phyloP scores from a whole-genome alignment of 1,139 yeast genomes.

The Debaryomyces nepalensis region DNA sequence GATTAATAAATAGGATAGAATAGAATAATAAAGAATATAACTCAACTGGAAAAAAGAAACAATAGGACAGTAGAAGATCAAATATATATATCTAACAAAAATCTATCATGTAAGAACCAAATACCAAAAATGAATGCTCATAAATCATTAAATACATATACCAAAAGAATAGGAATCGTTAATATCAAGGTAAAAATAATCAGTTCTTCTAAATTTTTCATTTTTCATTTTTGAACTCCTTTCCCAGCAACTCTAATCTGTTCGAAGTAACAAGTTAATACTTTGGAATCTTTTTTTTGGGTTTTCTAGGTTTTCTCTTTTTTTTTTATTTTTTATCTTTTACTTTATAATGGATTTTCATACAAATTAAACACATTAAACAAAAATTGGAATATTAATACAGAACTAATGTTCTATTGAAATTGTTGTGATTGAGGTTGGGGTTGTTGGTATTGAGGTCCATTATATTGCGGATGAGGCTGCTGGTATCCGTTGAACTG shows the following conservation, averaged over 20 bases:
- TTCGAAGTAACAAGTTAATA: constrained; percentile 1
- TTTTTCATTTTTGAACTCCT: constrained; percentile 6
- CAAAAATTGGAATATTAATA: background rate
- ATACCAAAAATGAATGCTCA: constrained; percentile 12
- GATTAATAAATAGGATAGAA: constrained; percentile 4
- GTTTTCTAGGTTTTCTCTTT: constrained; percentile 13
- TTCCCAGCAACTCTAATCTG: constrained; percentile 7
- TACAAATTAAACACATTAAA: constrained; percentile 10
- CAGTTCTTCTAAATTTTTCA: constrained; percentile 9
- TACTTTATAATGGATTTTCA: constrained; percentile 8
- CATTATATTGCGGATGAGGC: constrained; percentile 18
- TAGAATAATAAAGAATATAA: constrained; percentile 1
- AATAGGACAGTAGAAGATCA: constrained; percentile 9
- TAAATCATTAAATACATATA: constrained; percentile 12
- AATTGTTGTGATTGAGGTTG: constrained; percentile 19
- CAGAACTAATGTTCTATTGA: constrained; percentile 13
- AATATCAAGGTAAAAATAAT: constrained; percentile 8
- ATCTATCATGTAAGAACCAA: constrained; percentile 17
- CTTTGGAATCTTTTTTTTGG: constrained; percentile 13
- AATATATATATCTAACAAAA: constrained; percentile 12
- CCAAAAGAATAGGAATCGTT: constrained; percentile 10
- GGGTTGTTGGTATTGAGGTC: constrained; percentile 15
- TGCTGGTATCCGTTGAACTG: constrained; percentile 21
- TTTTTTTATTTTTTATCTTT: constrained; percentile 14
- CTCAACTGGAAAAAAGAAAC: constrained; percentile 3